Evolutionary conservation across 345 rosid species (phyloP).

Genomic region (Capsella bursapastoris): DNA sequence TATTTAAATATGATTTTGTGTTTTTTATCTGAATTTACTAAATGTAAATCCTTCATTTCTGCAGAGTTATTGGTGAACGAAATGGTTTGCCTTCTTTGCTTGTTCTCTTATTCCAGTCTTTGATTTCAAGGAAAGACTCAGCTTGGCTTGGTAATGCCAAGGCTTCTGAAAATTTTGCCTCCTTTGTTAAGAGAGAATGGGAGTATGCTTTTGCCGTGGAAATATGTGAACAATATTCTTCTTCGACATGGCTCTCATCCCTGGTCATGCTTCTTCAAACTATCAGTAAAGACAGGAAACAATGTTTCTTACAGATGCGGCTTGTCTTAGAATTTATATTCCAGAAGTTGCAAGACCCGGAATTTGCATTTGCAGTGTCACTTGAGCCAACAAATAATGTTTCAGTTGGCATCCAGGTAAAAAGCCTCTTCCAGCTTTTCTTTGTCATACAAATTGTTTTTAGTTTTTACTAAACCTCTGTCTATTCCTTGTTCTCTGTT

Average conservation of each 20-base stretch:
- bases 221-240: slow-evolving; percentile 77
- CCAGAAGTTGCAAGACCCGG: slow-evolving; percentile 80
- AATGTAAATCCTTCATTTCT: slow-evolving; percentile 10
- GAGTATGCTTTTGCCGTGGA: slow-evolving; percentile 79
- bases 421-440: slow-evolving; percentile 7
- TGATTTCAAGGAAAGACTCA: slow-evolving; percentile 60
- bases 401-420: slow-evolving; percentile 73
- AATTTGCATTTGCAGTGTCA: slow-evolving; percentile 66
- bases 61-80: slow-evolving; percentile 83
- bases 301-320: slow-evolving; percentile 52
- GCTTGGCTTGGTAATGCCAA: slow-evolving; percentile 43
- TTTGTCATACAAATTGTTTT: not conserved
- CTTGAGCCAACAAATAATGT: slow-evolving; percentile 60
- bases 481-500: slow-evolving; percentile 19
- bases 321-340: slow-evolving; percentile 63
- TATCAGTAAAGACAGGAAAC: slow-evolving; percentile 48
- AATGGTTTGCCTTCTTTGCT: slow-evolving; percentile 80
- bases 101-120: slow-evolving; percentile 69
- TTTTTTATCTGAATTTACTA: slow-evolving; percentile 24
- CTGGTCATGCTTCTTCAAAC: slow-evolving; percentile 62
- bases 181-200: slow-evolving; percentile 66
- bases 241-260: slow-evolving; percentile 86
- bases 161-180: slow-evolving; percentile 46
- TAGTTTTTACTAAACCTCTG: not conserved
- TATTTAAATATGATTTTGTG: slow-evolving; percentile 12